Evolutionary conservation across 345 rosid species (phyloP).

Genomic region (Boechera retrofracta): DNA sequence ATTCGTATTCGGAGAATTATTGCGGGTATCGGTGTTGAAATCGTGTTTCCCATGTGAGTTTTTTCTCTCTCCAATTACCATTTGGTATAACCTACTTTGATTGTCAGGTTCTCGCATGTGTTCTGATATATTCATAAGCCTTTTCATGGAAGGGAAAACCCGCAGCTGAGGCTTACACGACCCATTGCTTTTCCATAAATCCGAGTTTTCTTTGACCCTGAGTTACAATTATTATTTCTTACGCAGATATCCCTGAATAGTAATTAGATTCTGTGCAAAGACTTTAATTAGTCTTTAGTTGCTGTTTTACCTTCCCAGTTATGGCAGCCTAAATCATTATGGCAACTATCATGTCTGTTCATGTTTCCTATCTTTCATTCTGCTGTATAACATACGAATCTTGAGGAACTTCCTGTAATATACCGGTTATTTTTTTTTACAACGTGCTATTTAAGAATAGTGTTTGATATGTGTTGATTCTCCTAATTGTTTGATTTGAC

Average conservation of each 20-base stretch:
- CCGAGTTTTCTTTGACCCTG: not conserved
- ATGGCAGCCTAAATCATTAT: constrained; percentile 10
- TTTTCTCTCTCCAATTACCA: not conserved
- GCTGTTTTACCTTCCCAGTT: not conserved
- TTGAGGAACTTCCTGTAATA: constrained; percentile 1
- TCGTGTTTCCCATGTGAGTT: constrained; percentile 71
- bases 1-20: constrained; percentile 84
- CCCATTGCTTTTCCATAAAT: constrained; percentile 1
- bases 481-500: constrained; percentile 26
- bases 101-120: not conserved
- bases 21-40: constrained; percentile 79
- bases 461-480: constrained; percentile 8
- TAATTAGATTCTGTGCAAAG: constrained; percentile 16
- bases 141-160: not conserved
- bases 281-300: not conserved
- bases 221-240: not conserved
- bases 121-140: not conserved
- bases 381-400: constrained; percentile 11
- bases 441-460: constrained; percentile 15
- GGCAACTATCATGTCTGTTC: not conserved
- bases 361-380: constrained; percentile 14
- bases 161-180: not conserved
- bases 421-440: not conserved
- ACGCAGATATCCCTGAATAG: not conserved
- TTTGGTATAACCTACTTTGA: not conserved